Base-by-base conservation (phyloP, 768 basidiomycete genomes). In the Agrocybe praecox region DNA sequence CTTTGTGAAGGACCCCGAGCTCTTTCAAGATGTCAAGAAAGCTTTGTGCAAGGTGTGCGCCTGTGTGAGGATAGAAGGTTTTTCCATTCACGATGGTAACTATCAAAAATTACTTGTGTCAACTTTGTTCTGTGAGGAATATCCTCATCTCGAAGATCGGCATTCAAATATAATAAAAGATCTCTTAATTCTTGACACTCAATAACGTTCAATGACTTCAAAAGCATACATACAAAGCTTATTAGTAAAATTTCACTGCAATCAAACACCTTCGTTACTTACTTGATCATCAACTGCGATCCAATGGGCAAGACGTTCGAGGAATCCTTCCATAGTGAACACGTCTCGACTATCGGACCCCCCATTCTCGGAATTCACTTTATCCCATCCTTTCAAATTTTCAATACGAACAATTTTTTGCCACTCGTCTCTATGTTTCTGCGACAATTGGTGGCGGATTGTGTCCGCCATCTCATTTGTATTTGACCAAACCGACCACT, bases 161-260 rank as follows among this genome's bases (percentile, higher is more conserved):
- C 45, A 5, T 69, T 62, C 18, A 73, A 32, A 40, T 69, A 74
- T 0, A 72, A 52, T 0, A 73, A 56, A 18, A 76, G 65, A 0
- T 69, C 65, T 0, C 72, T 61, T 32, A 79, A 67, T 53, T 72
- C 72, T 0, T 56, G 62, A 42, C 59, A 65, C 14, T 78, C 75
- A 10, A 78, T 64, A 43, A 79, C 64, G 65, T 74, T 69, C 1
- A 77, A 56, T 3, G 76, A 69, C 76, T 78, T 29, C 9, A 45
- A 15, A 49, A 33, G n/a, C n/a, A n/a, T n/a, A n/a, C n/a, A n/a
- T n/a, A n/a, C n/a, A n/a, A n/a, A n/a, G n/a, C n/a, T 21, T 6
- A 45, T 33, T 12, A 34, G 47, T 19, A 57, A 42, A 23, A 23
- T 9, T 50, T 33, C 33, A 44, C 2, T 15, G 19, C 43, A 14